phyloP scores from a whole-genome alignment of 1,139 yeast genomes.

The Candida freyschussii region DNA sequence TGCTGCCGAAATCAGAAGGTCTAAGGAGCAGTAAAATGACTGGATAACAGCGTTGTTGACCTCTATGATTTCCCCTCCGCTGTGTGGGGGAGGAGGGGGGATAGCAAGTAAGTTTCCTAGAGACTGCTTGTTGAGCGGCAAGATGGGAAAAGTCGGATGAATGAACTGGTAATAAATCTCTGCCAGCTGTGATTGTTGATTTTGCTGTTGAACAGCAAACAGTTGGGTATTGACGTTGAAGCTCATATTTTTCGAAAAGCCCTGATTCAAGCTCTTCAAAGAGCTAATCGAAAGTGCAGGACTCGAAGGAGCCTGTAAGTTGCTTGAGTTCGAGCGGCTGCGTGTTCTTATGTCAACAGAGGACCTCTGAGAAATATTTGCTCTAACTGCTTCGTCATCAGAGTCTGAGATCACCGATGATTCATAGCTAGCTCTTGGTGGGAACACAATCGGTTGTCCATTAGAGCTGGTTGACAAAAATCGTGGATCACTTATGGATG shows the following conservation, averaged over 20 bases:
- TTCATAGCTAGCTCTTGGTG: constrained; percentile 18
- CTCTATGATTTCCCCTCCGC: constrained; percentile 30
- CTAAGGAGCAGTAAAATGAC: constrained; percentile 47
- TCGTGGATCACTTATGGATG: constrained; percentile 27
- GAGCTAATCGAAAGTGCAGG: constrained; percentile 29
- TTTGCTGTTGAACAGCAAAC: constrained; percentile 11
- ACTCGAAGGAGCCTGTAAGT: constrained; percentile 24
- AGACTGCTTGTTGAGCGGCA: constrained; percentile 44
- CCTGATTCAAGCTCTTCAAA: constrained; percentile 42
- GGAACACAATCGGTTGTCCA: constrained; percentile 7
- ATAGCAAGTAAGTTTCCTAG: constrained; percentile 32
- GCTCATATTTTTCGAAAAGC: constrained; percentile 32
- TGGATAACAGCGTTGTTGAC: constrained; percentile 40
- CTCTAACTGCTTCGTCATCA: constrained; percentile 30
- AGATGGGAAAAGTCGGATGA: constrained; percentile 52
- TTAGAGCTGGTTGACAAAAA: constrained; percentile 12
- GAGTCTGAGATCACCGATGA: constrained; percentile 32
- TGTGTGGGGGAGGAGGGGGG: constrained; percentile 27
- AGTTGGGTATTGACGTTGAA: constrained; percentile 7
- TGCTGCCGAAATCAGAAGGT: constrained; percentile 38
- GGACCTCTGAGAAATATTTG: constrained; percentile 38
- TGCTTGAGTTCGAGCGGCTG: constrained; percentile 26
- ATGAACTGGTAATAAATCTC: constrained; percentile 47
- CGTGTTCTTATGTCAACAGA: constrained; percentile 33
- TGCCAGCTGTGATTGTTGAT: constrained; percentile 23